Percentiles rank a stretch among this genome's conserved stretches.
Conservation (phyloP, 345 rosid genomes). For the Bruguiera sexangula region DNA sequence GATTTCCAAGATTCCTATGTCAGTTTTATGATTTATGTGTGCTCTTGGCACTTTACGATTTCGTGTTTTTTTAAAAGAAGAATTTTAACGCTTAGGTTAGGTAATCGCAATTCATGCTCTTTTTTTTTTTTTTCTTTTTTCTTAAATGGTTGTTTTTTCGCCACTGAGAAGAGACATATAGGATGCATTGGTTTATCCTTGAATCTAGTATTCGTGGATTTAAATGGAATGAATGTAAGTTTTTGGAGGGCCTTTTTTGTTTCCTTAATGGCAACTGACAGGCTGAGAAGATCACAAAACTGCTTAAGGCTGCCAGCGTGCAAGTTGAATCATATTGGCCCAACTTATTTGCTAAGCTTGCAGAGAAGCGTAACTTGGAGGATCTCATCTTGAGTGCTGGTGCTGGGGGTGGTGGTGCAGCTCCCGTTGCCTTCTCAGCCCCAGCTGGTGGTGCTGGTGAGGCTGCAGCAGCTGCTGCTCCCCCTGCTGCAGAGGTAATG, state of each 20-base stretch:
- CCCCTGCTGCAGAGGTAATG: slow-evolving; percentile 63
- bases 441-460: slow-evolving; percentile 47
- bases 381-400: slow-evolving; percentile 75
- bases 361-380: slow-evolving; percentile 59
- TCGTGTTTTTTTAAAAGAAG: too few relatives aligned
- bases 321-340: slow-evolving; percentile 77
- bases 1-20: too few relatives aligned
- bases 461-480: slow-evolving; percentile 44
- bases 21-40: too few relatives aligned
- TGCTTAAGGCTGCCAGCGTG: slow-evolving; percentile 62
- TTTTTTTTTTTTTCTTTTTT: too few relatives aligned
- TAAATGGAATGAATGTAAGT: background rate
- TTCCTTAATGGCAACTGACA: slow-evolving; percentile 20
- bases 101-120: too few relatives aligned
- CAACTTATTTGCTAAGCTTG: slow-evolving; percentile 69
- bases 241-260: background rate
- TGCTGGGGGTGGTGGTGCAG: slow-evolving; percentile 71
- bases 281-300: slow-evolving; percentile 66
- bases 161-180: too few relatives aligned
- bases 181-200: background rate
- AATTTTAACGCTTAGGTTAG: too few relatives aligned
- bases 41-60: too few relatives aligned
- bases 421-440: slow-evolving; percentile 40
- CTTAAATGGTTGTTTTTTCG: too few relatives aligned
- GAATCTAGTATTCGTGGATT: too few relatives aligned